Base-by-base conservation (phyloP, 169 alveolate genomes). In the Plasmodium ovale region DNA sequence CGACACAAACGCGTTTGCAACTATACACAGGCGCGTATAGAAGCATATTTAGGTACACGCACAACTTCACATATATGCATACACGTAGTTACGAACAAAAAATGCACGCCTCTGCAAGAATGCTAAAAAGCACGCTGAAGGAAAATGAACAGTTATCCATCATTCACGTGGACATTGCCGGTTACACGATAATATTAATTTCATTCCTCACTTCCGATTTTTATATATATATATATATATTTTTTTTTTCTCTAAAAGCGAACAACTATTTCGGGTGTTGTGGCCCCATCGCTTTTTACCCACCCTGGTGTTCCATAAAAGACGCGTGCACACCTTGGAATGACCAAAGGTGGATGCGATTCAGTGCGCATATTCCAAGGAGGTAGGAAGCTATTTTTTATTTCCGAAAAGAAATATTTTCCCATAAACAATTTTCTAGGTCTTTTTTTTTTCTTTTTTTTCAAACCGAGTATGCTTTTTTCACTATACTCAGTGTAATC, bases 361-460 rank as follows among this genome's bases (percentile, higher is more conserved):
- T 16, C 16, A 33, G 31, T 44, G 35, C 10, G 10, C 35, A 19
- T 25, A 73, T 10, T 37, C 74, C 62, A 73, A 14, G 84, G 82
- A 2, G 44, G 49, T 39, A 31, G 14, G 25, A 79, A 51, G 31
- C 71, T 65, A 64, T 65, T 54, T 65, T 35, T 69, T 65, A 79
- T 79, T 42, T 79, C 89, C 10, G 79, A 65, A 79, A 79, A 79
- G 44, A 31, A 65, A 65, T 79, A 79, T 21, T 79, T 79, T 4
- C 89, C 89, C 89, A 79, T 79, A 79, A 79, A 79, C 25, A 21
- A 19, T 69, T 79, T 79, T 64, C 56, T 67, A 51, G 69, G 59
- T 35, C 44, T 74, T 65, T 58, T 74, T 65, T 31, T 79, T 59
- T 31, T 65, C 49, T 39, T 16, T 54, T 44, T 53, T 56, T 44